Base-by-base conservation (phyloP, 257 asterid genomes). In the Petrea volubilis region DNA sequence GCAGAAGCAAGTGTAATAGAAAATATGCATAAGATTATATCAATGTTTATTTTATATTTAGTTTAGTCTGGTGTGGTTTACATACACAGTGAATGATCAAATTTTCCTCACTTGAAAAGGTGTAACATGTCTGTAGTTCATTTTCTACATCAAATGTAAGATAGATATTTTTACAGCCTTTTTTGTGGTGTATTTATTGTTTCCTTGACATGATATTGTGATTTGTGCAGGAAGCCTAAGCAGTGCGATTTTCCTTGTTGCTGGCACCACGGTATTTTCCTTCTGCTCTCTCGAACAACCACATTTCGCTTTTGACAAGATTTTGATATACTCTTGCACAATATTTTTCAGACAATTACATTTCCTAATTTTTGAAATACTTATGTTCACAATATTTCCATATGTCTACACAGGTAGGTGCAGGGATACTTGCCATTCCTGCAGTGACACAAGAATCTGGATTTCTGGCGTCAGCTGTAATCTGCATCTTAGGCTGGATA, bases 391-490 rank as follows among this genome's bases (percentile, higher is more conserved):
- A 31, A 23, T 50, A 10, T 52, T 53, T 41, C 50, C 20, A 14
- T 27, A 38, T 64, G 23, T 28, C 47, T 47, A 20, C 69, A 80
- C 72, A 93, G 97, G 75, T 93, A 59, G 98, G 98, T 41, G 98
- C 96, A 27, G 97, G 98, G 50, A 90, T 93, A 74, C 97, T 93
- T 62, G 98, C 98, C 31, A 88, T 93, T 82, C 98, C 98, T 60
- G 93, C 98, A 40, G 97, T 93, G 72, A 93, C 98, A 17, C 96
- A 85, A 84, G 97, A 93, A 78, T 52, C 98, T 80, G 98, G 98
- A 68, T 93, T 93, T 79, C 77, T 90, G 61, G 91, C 97, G 75
- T 90, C 98, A 55, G 87, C 96, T 15, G 74, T 83, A 29, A 81
- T 61, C 64, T 90, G 98, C 87, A 82, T 90, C 79, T 46, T 78